Evolutionary conservation across 2,329 filamentous ascomycete species (phyloP).

Genomic region (Harringtonia lauricola): DNA sequence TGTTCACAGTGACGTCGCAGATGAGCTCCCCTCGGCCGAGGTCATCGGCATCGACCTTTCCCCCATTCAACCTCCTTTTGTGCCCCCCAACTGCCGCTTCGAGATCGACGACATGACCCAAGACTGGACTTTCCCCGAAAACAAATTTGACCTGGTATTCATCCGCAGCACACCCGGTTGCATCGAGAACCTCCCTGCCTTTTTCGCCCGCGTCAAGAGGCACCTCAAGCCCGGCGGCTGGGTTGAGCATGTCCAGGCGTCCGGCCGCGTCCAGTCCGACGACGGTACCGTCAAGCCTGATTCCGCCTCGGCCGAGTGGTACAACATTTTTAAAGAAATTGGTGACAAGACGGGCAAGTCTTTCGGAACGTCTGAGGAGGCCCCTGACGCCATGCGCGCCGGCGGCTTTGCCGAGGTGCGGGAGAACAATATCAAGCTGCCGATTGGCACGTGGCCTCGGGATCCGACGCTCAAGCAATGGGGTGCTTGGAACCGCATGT

Average conservation of each 20-base stretch:
- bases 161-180: constrained; percentile 41
- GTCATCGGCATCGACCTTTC: constrained; percentile 36
- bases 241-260: constrained; percentile 13
- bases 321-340: constrained; percentile 1
- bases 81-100: constrained; percentile 51
- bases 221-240: constrained; percentile 36
- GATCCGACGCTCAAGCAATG: constrained; percentile 39
- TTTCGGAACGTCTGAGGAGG: background rate
- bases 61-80: constrained; percentile 34
- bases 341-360: constrained; percentile 3
- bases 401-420: constrained; percentile 29
- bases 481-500: constrained; percentile 39
- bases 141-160: constrained; percentile 48
- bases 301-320: constrained; percentile 12
- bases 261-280: constrained; percentile 10
- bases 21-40: constrained; percentile 26
- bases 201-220: too few species aligned
- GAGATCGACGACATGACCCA: constrained; percentile 49
- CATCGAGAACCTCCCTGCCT: constrained; percentile 38
- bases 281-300: constrained; percentile 14
- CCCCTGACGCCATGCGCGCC: background rate
- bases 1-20: constrained; percentile 27
- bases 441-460: constrained; percentile 42
- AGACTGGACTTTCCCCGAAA: constrained; percentile 31
- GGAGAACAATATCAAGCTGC: constrained; percentile 37